Percentiles rank a stretch among this genome's conserved stretches.
Conservation (phyloP, 495 filamentous ascomycete species). For the Cudoniella acicularis region DNA sequence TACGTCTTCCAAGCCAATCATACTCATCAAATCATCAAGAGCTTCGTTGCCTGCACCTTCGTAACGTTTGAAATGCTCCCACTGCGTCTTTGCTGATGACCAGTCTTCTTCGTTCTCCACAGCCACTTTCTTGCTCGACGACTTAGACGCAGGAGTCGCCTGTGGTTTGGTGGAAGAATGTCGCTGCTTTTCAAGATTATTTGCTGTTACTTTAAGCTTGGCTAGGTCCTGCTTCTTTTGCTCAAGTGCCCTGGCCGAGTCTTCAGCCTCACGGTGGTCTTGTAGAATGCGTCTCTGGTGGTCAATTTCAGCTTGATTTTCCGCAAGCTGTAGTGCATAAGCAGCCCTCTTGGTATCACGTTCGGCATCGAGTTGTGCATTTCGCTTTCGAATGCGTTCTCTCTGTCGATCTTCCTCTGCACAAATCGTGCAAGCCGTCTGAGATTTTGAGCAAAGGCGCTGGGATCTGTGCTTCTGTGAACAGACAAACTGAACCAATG, state of each 20-base stretch:
- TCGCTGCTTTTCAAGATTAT: conserved; percentile 1
- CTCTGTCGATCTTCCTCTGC: too few species aligned
- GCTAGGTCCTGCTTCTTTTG: too few species aligned
- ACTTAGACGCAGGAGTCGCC: not conserved
- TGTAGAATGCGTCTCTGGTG: too few species aligned
- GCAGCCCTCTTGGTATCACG: too few species aligned
- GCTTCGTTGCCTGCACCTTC: conserved; percentile 47
- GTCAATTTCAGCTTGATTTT: too few species aligned
- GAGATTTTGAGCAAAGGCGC: conserved; percentile 29
- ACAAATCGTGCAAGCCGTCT: conserved; percentile 23
- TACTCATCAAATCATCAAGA: conserved; percentile 63
- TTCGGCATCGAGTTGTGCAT: too few species aligned
- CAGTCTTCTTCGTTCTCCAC: too few species aligned
- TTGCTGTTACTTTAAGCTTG: conserved; percentile 1
- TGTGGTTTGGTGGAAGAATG: not conserved
- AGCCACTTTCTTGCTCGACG: not conserved
- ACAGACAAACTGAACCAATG: conserved; percentile 31
- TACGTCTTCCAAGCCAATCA: conserved; percentile 71
- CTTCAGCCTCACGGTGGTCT: too few species aligned
- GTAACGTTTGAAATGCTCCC: conserved; percentile 55
- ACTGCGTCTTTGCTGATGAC: conserved; percentile 45
- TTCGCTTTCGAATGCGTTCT: too few species aligned
- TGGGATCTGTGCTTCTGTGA: not conserved
- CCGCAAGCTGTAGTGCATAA: too few species aligned
- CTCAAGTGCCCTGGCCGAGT: conserved; percentile 1